Percentiles rank a stretch among this genome's conserved stretches.
These are phyloP conservation scores for Medicago arabica DNA, from an alignment of 306 rosid genomes.

Conservation along the genomic window DNA sequence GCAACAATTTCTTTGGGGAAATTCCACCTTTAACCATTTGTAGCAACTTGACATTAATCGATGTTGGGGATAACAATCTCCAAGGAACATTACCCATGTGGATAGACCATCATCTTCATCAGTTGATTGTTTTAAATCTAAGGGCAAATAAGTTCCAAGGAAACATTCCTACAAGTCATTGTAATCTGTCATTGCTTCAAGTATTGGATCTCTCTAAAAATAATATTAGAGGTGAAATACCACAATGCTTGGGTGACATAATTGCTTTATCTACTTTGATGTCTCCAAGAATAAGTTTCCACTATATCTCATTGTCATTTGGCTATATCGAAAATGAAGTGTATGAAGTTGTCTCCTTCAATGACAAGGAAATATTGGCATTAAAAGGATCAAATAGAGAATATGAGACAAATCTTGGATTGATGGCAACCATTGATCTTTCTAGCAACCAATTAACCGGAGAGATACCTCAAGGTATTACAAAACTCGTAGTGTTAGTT, in stretches of 20 bases:
- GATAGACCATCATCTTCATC: too few species aligned
- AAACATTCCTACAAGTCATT: conserved; percentile 33
- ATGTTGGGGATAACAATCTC: too few species aligned
- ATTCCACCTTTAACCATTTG: too few species aligned
- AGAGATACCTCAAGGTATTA: conserved; percentile 39
- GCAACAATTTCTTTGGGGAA: too few species aligned
- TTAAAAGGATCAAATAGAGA: conserved; percentile 44
- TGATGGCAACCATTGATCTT: neutral
- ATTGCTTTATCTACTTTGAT: neutral
- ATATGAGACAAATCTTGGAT: conserved; percentile 31
- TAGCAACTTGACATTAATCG: too few species aligned
- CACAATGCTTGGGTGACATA: conserved; percentile 38
- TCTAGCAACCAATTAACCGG: conserved; percentile 40
- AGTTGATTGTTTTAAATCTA: too few species aligned
- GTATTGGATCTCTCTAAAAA: conserved; percentile 47
- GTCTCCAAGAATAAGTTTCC: neutral
- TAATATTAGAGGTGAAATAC: conserved; percentile 40
- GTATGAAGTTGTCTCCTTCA: too few species aligned
- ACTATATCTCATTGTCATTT: neutral
- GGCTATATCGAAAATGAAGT: accelerated
- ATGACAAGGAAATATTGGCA: neutral
- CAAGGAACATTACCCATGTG: too few species aligned
- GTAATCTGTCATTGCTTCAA: conserved; percentile 34
- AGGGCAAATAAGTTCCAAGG: too few species aligned
- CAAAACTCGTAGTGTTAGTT: conserved; percentile 33